Base-by-base conservation (phyloP, 1,284 basidiomycete species). In the Naganishia liquefaciens region DNA sequence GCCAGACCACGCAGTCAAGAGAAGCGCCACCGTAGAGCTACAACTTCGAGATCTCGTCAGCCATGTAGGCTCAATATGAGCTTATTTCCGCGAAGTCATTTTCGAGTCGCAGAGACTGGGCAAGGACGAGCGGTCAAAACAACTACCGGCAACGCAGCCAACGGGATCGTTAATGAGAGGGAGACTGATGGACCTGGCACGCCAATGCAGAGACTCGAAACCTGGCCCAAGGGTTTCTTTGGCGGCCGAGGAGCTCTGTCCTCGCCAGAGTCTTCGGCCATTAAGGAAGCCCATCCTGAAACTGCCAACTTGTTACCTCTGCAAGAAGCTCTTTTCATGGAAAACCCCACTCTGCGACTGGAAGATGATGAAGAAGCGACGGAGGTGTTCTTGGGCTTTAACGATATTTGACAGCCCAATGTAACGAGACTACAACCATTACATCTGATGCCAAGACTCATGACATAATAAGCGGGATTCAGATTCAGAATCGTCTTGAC, bases 401-500 rank as follows among this genome's bases (percentile, higher is more conserved):
- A 60, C 40, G 57, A 60, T 27, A 60, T 60, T 13, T 50, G n/a
- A 37, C 33, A 9, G n/a, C 28, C 30, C n/a, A 30, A 15, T 50
- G 37, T 49, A 40, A 44, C 19, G 17, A 37, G 49, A 43, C 28
- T 60, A 60, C 57, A 60, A 60, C 57, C 46, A 27, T 33, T 60
- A n/a, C 46, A 39, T 21, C 33, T 27, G 25, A 33, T 6, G 40
- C 40, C 30, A 52, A 27, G 27, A 19, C 21, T 42, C 25, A 54
- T n/a, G 30, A 25, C 9, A 47, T 19, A n/a, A 49, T 10, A 5
- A 37, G 21, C 46, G 21, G n/a, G 4, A 44, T 5, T 13, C 5
- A 33, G 21, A 33, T 23, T 47, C 72, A 80, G 68, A 89, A 81
- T 72, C 85, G 86, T 70, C 90, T 83, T 77, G 89, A 88, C 83